Evolutionary conservation across 345 rosid genomes (phyloP).

Genomic region (Clausena lansium): DNA sequence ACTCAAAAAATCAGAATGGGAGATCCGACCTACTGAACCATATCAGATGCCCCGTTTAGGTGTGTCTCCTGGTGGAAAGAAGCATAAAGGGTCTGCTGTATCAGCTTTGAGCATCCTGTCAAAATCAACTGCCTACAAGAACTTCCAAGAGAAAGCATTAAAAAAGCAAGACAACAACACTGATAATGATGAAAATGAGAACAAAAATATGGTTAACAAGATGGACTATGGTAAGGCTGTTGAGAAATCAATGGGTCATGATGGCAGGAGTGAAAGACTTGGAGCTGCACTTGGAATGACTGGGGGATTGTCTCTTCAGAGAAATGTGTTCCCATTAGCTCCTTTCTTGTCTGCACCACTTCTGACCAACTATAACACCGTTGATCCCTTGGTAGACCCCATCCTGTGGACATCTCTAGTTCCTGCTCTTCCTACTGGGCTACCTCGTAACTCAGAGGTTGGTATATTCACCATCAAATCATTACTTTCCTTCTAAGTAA

Average conservation of each 20-base stretch:
- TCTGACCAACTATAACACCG: slow-evolving; percentile 67
- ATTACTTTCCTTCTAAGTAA: not conserved
- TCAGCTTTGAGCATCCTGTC: slow-evolving; percentile 87
- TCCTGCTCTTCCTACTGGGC: slow-evolving; percentile 68
- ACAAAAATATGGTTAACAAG: slow-evolving; percentile 65
- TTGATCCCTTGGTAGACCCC: slow-evolving; percentile 78
- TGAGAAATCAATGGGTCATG: slow-evolving; percentile 62
- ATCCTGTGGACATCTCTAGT: slow-evolving; percentile 77
- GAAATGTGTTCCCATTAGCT: slow-evolving; percentile 69
- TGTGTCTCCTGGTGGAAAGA: slow-evolving; percentile 41
- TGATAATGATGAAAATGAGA: slow-evolving; percentile 79
- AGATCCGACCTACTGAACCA: slow-evolving; percentile 68
- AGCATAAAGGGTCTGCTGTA: slow-evolving; percentile 42
- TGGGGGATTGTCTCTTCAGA: slow-evolving; percentile 70
- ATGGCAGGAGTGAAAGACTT: slow-evolving; percentile 41
- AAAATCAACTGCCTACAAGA: slow-evolving; percentile 77
- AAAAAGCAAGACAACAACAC: slow-evolving; percentile 55
- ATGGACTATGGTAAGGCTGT: slow-evolving; percentile 75
- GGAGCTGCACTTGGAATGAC: slow-evolving; percentile 59
- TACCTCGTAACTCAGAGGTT: slow-evolving; percentile 73
- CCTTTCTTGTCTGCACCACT: slow-evolving; percentile 87
- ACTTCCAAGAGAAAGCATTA: slow-evolving; percentile 72
- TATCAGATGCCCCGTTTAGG: slow-evolving; percentile 88
- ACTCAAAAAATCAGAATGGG: slow-evolving; percentile 72
- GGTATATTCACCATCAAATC: slow-evolving; percentile 14